Evolutionary conservation across 306 rosid species (phyloP).

Genomic region (Trifolium dubium): DNA sequence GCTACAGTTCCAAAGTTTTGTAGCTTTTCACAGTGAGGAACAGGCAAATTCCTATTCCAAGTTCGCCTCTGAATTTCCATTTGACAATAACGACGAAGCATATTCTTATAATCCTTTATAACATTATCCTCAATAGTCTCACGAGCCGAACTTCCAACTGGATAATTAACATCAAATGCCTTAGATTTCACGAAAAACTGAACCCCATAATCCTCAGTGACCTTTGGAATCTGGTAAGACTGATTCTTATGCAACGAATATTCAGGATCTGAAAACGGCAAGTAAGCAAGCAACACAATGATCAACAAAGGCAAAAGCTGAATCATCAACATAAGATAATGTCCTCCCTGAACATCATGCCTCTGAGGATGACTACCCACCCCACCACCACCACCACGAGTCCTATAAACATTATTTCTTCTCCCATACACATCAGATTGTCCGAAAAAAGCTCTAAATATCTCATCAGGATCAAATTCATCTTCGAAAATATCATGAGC

Average conservation of each 20-base stretch:
- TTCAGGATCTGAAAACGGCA: constrained; percentile 82
- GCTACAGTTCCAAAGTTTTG: constrained; percentile 53
- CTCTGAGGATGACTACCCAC: constrained; percentile 56
- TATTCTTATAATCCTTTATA: constrained; percentile 64
- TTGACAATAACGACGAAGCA: constrained; percentile 83
- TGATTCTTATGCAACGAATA: constrained; percentile 70
- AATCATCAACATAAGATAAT: constrained; percentile 64
- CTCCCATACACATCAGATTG: constrained; percentile 67
- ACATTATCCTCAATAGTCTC: constrained; percentile 65
- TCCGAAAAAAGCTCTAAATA: constrained; percentile 88
- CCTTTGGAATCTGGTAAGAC: constrained; percentile 64
- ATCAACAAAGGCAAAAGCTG: constrained; percentile 77
- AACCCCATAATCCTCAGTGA: constrained; percentile 65
- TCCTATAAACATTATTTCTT: constrained; percentile 57
- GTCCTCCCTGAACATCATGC: constrained; percentile 62
- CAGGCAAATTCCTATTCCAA: constrained; percentile 78
- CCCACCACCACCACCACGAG: constrained; percentile 41
- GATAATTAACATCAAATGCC: constrained; percentile 66
- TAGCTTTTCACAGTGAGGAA: constrained; percentile 84
- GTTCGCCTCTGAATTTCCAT: constrained; percentile 81
- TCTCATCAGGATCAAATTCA: constrained; percentile 87
- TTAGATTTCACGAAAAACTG: constrained; percentile 73
- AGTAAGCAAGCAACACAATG: constrained; percentile 71
- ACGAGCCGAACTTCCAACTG: constrained; percentile 79
- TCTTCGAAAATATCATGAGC: constrained; percentile 61